Evolutionary conservation across 345 rosid genomes (phyloP).

Genomic region (Boechera retrofracta): DNA sequence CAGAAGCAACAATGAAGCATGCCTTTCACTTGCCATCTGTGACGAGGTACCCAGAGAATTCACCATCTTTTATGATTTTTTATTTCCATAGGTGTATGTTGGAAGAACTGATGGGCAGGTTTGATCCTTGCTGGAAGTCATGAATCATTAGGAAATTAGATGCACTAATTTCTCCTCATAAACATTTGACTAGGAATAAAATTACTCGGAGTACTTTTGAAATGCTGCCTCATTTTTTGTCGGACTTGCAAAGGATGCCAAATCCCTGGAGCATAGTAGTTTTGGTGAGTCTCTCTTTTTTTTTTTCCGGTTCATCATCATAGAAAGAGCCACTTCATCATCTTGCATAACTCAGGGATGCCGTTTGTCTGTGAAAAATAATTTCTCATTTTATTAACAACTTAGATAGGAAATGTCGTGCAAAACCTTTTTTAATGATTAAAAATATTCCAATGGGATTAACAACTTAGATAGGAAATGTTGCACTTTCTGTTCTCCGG

Average conservation of each 20-base stretch:
- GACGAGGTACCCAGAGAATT: slow-evolving; percentile 54
- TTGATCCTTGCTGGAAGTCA: slow-evolving; percentile 23
- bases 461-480: not conserved
- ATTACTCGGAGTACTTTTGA: slow-evolving; percentile 52
- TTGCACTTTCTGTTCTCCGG: not conserved
- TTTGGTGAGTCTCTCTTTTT: slow-evolving; percentile 59
- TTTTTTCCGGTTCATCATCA: slow-evolving; percentile 15
- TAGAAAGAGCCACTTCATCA: not conserved
- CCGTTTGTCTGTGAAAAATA: slow-evolving; percentile 25
- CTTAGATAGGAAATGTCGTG: slow-evolving; percentile 19
- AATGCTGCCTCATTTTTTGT: slow-evolving; percentile 57
- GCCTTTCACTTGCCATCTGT: slow-evolving; percentile 64
- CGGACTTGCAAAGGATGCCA: slow-evolving; percentile 69
- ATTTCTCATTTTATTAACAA: not conserved
- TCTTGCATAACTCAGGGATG: slow-evolving; percentile 14
- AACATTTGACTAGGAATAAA: slow-evolving; percentile 56
- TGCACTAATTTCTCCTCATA: slow-evolving; percentile 43
- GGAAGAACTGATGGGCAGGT: slow-evolving; percentile 29
- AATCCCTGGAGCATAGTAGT: slow-evolving; percentile 68
- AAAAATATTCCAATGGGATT: slow-evolving; percentile 1
- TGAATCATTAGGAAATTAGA: slow-evolving; percentile 22
- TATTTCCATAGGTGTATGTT: slow-evolving; percentile 12
- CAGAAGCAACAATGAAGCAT: slow-evolving; percentile 56
- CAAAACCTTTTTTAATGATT: not conserved
- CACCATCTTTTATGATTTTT: slow-evolving; percentile 5